phyloP scores from a whole-genome alignment of 2,329 filamentous ascomycete species.

The Colletotrichum phormii region DNA sequence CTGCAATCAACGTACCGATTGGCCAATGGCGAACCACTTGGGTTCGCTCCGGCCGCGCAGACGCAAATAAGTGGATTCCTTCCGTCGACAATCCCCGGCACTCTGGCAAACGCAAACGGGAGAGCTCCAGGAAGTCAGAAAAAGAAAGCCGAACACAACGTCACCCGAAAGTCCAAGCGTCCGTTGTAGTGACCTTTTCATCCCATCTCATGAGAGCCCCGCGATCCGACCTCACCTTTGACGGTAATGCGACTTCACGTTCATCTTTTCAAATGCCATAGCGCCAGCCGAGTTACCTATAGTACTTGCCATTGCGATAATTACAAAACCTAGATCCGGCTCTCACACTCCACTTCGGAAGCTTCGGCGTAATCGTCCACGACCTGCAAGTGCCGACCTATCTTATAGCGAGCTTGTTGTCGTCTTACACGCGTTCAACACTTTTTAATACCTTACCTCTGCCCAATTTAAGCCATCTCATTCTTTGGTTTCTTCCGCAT shows the following conservation, averaged over 20 bases:
- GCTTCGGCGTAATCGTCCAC: neutral
- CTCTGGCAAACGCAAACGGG: neutral
- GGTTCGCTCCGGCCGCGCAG: no score
- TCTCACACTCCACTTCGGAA: neutral
- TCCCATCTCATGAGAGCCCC: conserved; percentile 10
- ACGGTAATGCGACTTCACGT: neutral
- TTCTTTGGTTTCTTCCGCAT: neutral
- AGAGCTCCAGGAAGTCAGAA: neutral
- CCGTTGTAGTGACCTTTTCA: neutral
- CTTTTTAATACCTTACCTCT: neutral
- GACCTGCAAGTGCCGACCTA: neutral
- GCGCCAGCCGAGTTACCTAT: neutral
- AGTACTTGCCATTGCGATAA: neutral
- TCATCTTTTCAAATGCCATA: neutral
- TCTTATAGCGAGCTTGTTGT: neutral
- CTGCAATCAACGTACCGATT: conserved; percentile 10
- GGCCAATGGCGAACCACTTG: neutral
- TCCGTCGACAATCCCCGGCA: conserved; percentile 2
- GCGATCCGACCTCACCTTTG: neutral
- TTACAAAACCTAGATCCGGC: neutral
- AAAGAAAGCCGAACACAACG: conserved; percentile 14
- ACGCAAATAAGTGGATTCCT: conserved; percentile 1
- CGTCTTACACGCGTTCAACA: neutral
- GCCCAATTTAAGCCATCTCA: neutral
- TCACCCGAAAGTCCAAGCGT: conserved; percentile 18